Conservation (phyloP, 1,139 yeast genomes). For the Blastobotrys elegans region DNA sequence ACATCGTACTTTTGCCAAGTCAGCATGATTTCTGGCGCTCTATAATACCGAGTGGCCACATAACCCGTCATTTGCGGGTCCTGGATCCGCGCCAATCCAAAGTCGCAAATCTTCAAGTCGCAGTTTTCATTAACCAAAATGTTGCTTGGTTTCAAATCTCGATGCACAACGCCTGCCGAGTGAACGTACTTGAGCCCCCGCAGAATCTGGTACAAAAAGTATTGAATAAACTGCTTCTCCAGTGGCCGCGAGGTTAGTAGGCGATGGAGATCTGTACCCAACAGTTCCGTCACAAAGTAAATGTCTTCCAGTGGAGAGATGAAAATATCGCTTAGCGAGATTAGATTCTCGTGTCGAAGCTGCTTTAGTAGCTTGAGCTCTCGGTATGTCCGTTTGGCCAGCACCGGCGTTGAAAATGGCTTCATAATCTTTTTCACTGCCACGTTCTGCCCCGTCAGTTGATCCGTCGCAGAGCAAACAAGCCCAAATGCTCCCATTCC, state of each 20-base stretch:
- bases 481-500: constrained; percentile 99
- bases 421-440: constrained; percentile 98
- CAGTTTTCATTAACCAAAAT: constrained; percentile 92
- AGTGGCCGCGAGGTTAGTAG: constrained; percentile 86
- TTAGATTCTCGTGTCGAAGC: constrained; percentile 88
- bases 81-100: constrained; percentile 93
- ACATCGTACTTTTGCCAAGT: constrained; percentile 99
- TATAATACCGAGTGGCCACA: constrained; percentile 90
- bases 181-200: constrained; percentile 75
- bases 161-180: constrained; percentile 94
- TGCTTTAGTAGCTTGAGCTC: constrained; percentile 91
- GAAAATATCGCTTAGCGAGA: constrained; percentile 89
- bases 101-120: constrained; percentile 93
- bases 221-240: constrained; percentile 94
- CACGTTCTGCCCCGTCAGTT: constrained; percentile 84
- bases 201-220: constrained; percentile 87
- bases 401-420: constrained; percentile 90
- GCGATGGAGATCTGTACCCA: constrained; percentile 94
- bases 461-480: constrained; percentile 94
- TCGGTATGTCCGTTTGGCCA: constrained; percentile 94
- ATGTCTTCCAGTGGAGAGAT: constrained; percentile 94
- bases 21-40: constrained; percentile 98
- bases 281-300: constrained; percentile 92
- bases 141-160: constrained; percentile 87
- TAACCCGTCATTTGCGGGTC: constrained; percentile 99